phyloP scores from a whole-genome alignment of 306 rosid species.

The Lithocarpus polystachyus region DNA sequence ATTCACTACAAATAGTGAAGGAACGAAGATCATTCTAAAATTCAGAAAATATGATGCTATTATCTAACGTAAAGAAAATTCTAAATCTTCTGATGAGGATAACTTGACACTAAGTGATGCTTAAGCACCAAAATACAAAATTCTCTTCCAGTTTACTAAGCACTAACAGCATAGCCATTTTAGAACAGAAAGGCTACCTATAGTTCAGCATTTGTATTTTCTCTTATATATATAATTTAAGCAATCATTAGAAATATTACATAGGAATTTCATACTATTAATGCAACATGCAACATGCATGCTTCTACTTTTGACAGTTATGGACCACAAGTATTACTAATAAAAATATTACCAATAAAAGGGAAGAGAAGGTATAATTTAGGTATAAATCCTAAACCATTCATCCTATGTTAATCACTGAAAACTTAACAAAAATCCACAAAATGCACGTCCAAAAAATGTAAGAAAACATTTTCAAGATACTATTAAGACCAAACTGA shows the following conservation, averaged over 20 bases:
- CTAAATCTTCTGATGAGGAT: neutral
- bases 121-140: neutral
- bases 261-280: neutral
- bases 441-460: neutral
- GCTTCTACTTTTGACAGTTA: conserved; percentile 6
- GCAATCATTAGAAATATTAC: conserved; percentile 2
- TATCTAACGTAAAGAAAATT: neutral
- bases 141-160: neutral
- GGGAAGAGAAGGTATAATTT: neutral
- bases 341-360: conserved; percentile 12
- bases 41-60: neutral
- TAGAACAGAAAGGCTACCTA: too few relatives aligned
- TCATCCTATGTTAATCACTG: conserved; percentile 13
- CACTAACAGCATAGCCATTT: neutral
- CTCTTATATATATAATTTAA: neutral
- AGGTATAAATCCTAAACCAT: conserved; percentile 9
- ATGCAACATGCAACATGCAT: neutral
- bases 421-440: conserved; percentile 1
- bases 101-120: neutral
- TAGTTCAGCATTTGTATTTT: neutral
- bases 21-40: neutral
- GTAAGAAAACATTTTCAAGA: too few relatives aligned
- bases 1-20: neutral
- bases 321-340: conserved; percentile 9
- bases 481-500: neutral